Base-by-base conservation (phyloP, 495 filamentous ascomycete genomes). In the Penicillium roqueforti region DNA sequence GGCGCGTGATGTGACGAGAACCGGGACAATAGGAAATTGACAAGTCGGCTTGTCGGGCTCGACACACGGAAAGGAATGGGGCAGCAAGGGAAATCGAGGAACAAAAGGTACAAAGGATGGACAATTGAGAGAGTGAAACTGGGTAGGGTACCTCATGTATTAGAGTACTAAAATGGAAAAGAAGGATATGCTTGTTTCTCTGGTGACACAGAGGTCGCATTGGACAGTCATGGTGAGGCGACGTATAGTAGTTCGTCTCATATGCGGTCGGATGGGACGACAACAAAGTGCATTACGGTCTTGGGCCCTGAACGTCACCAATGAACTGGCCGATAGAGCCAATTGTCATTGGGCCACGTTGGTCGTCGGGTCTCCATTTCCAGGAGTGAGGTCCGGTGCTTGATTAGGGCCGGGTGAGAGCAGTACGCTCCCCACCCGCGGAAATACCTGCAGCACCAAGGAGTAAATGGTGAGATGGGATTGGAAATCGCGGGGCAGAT, bases 281-380 rank as follows among this genome's bases (percentile, higher is more conserved):
- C 54, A 55, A 58, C 52, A 49, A 56, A 59, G 58, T 67, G 55
- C 64, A 65, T 53, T 60, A 49, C 60, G 48, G 54, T 39, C 45
- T 67, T 62, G 61, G 68, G 59, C 51, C 59, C 61, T 64, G 62
- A 63, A 71, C 66, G 64, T 73, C 69, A 71, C 68, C 49, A 55
- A 65, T 55, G 67, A 74, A 69, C 64, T 58, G 61, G 66, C 68
- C 60, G 61, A 70, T 59, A 61, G 53, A 51, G 65, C 46, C 25
- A 36, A 18, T 41, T 68, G 39, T 68, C 57, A 74, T 75, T 75
- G 72, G 72, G 62, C 72, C 72, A 75, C 72, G 72, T 75, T 63
- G 64, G 39, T 32, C 51, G 32, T 41, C 47, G 42, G 59, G 64
- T 56, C 56, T 60, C 62, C 58, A 62, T 62, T 2, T 31, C 29